Evolutionary conservation across 108 stramenopile genomes (phyloP).

Genomic region (Skeletonema potamos): DNA sequence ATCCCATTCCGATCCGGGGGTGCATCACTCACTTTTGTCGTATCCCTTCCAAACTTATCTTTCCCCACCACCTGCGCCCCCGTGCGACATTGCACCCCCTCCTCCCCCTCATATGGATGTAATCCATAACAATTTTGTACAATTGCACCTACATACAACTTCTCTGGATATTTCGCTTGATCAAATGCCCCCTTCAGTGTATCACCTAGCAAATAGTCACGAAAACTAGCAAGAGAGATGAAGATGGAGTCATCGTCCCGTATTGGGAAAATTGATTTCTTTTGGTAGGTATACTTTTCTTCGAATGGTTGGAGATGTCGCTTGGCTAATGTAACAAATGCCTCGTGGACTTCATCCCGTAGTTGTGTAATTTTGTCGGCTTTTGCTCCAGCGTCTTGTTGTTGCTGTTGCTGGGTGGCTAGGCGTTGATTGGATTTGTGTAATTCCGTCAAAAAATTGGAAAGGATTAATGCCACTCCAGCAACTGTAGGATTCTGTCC

Average conservation of each 20-base stretch:
- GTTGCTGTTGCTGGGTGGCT: constrained; percentile 6
- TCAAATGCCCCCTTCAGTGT: constrained; percentile 84
- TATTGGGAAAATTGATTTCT: constrained; percentile 53
- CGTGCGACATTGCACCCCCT: constrained; percentile 63
- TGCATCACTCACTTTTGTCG: constrained; percentile 63
- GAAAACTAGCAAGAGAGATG: constrained; percentile 84
- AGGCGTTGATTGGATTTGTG: constrained; percentile 37
- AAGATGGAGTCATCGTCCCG: constrained; percentile 77
- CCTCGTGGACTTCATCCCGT: constrained; percentile 41
- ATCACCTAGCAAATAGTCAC: constrained; percentile 80
- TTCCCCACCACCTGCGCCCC: constrained; percentile 80
- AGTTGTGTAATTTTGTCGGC: not conserved
- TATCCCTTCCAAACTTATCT: constrained; percentile 46
- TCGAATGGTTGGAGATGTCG: constrained; percentile 55
- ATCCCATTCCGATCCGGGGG: constrained; percentile 82
- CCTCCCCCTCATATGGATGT: constrained; percentile 35
- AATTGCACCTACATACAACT: constrained; percentile 82
- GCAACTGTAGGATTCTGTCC: constrained; percentile 57
- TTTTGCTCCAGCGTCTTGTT: not conserved
- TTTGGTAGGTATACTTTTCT: constrained; percentile 23
- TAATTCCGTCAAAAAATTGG: constrained; percentile 40
- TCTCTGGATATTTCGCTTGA: constrained; percentile 82
- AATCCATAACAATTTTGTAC: constrained; percentile 92
- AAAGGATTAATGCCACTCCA: constrained; percentile 49
- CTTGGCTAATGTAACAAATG: constrained; percentile 48